phyloP scores from a whole-genome alignment of 2,329 filamentous ascomycete species.

The Pseudopithomyces chartarum region DNA sequence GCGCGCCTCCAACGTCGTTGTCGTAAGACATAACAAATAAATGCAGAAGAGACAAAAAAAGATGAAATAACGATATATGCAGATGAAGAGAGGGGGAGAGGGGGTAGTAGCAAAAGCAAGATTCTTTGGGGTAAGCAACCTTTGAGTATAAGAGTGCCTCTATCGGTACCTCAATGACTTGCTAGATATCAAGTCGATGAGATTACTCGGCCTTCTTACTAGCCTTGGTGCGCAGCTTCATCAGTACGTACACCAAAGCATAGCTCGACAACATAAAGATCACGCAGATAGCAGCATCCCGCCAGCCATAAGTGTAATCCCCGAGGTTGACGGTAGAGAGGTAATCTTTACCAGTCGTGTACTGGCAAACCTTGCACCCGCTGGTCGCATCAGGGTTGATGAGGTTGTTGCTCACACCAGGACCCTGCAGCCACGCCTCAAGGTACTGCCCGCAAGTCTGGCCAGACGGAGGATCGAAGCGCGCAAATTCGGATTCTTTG shows the following conservation, averaged over 20 bases:
- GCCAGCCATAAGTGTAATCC: conserved; percentile 68
- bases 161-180: too few relatives aligned
- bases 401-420: conserved; percentile 55
- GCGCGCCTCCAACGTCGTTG: conserved; percentile 4
- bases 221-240: conserved; percentile 49
- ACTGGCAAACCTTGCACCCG: conserved; percentile 66
- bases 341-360: conserved; percentile 62
- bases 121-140: too few relatives aligned
- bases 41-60: background rate
- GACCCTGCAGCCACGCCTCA: conserved; percentile 54
- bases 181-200: too few relatives aligned
- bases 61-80: too few relatives aligned
- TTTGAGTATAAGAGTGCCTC: too few relatives aligned
- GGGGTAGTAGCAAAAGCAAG: too few relatives aligned
- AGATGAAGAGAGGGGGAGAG: too few relatives aligned
- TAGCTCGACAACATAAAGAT: conserved; percentile 63
- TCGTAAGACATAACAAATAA: background rate
- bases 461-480: conserved; percentile 55
- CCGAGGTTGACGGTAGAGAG: conserved; percentile 63
- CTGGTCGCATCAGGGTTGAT: conserved; percentile 63
- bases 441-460: conserved; percentile 66
- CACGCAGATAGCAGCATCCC: conserved; percentile 64
- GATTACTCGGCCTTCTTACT: conserved; percentile 39
- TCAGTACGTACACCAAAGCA: conserved; percentile 49
- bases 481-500: conserved; percentile 41